A percentile compares a stretch with the other conserved stretches of the same genome.
Conservation (phyloP, 352 stramenopile species). For the Globisporangium orthogonon region DNA sequence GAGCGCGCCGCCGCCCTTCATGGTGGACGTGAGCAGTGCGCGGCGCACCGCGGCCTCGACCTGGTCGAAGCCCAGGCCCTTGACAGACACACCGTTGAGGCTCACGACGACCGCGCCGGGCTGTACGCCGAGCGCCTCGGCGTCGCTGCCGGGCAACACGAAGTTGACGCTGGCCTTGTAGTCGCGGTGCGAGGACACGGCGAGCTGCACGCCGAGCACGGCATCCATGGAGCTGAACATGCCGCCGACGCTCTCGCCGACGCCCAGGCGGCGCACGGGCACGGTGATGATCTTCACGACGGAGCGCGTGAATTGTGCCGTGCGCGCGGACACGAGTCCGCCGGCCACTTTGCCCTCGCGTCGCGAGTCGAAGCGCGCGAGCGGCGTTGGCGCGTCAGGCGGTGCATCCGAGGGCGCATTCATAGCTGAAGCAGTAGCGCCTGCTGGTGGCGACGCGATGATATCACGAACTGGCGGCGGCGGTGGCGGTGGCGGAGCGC, state of each 20-base stretch:
- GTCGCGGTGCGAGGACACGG: constrained; percentile 46
- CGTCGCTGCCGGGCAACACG: constrained; percentile 42
- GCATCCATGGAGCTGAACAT: constrained; percentile 49
- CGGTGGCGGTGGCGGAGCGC: not conserved
- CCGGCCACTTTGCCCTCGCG: constrained; percentile 11
- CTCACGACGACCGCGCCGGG: constrained; percentile 50
- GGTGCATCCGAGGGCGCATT: not conserved
- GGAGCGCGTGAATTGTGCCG: constrained; percentile 32
- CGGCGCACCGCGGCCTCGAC: constrained; percentile 36
- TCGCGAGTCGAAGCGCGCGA: constrained; percentile 10
- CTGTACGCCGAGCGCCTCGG: constrained; percentile 40
- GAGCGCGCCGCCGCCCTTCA: constrained; percentile 6
- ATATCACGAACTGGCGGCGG: not conserved
- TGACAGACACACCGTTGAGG: constrained; percentile 48
- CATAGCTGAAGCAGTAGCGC: not conserved
- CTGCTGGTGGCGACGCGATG: not conserved
- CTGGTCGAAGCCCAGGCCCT: constrained; percentile 37
- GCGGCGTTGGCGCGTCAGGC: not conserved
- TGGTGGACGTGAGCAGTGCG: constrained; percentile 17
- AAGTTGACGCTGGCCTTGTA: constrained; percentile 66
- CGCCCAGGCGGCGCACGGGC: constrained; percentile 23
- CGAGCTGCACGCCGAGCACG: constrained; percentile 48
- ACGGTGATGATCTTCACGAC: constrained; percentile 48
- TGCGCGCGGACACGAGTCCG: constrained; percentile 8
- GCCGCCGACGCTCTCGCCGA: constrained; percentile 19